Evolutionary conservation across 495 filamentous ascomycete genomes (phyloP), one percentile per base, ranked within the genome.

Genomic region (Penicillium lividum): DNA sequence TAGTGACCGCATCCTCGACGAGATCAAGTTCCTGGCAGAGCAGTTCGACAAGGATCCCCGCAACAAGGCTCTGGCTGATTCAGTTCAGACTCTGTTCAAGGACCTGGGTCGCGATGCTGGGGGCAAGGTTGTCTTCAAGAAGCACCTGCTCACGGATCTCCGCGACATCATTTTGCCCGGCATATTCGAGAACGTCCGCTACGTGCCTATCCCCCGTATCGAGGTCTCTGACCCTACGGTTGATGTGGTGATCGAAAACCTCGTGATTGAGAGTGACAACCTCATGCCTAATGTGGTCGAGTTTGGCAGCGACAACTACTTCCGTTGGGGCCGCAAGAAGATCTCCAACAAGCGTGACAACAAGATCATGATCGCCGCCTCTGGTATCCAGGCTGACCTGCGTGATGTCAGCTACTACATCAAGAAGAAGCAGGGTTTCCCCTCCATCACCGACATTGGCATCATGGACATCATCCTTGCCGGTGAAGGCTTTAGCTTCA

Each of bases 341-440:
- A 79, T 88, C 50, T 81, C 83, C 70, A 96, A 82, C 83, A 91
- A 85, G 77, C 86, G 84, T 63, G 86, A 87, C 71, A 91, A 96
- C 73, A 87, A 89, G 71, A 72, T 80, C 61, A 80, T 93, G 80
- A 79, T 98, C 45, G 88, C 89, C 38, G 89, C 90, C 5, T 94
- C 91, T 51, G 92, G 93, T 18, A 84, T 98, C 51, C 94, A 98
- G 77, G 64, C 68, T 18, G 76, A 78, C 51, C 63, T 80, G 3
- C 67, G 71, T 53, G 94, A 98, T 72, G 89, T 98, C 51, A 89
- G 87, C 78, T 98, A 95, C 80, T 93, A 97, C 72, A 82, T 98
- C 78, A 92, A 95, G 75, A 89, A 87, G 76, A 98, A 98, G 82
- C 80, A 95, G 69, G 95, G 95, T 44, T 97, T 97, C 80, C 95